Evolutionary conservation across 2,329 filamentous ascomycete species (phyloP).

Genomic region (Beauveria pseudobassiana): DNA sequence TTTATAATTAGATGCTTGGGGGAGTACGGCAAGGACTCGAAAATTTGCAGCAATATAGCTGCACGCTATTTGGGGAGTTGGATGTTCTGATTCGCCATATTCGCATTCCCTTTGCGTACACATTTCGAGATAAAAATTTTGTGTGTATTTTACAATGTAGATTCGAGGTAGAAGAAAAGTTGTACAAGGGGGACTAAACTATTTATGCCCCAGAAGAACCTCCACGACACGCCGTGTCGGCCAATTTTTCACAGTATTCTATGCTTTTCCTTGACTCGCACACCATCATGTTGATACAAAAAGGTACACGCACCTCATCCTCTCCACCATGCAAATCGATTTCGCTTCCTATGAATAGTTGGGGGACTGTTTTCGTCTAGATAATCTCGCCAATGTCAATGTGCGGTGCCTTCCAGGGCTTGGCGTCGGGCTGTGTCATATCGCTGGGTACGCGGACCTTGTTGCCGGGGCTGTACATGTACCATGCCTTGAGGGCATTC

Average conservation of each 20-base stretch:
- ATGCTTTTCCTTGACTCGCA: conserved; percentile 1
- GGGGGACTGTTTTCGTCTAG: conserved; percentile 18
- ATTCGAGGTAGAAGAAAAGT: conserved; percentile 21
- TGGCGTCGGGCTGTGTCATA: conserved; percentile 53
- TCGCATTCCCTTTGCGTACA: conserved; percentile 26
- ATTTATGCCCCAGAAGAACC: not conserved
- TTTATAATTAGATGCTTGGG: not conserved
- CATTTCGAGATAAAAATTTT: conserved; percentile 16
- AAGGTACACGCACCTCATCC: conserved; percentile 8
- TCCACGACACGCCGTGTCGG: not conserved
- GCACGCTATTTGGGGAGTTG: not conserved
- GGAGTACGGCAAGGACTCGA: not conserved
- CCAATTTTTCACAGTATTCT: not conserved
- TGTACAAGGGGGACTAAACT: conserved; percentile 3
- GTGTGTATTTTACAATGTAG: conserved; percentile 29
- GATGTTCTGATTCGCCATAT: not conserved
- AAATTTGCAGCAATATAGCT: not conserved
- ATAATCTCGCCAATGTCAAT: conserved; percentile 67
- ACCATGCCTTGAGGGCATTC: conserved; percentile 86
- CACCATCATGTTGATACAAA: conserved; percentile 12
- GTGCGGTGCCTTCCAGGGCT: conserved; percentile 58
- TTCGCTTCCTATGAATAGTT: conserved; percentile 2
- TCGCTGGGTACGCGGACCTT: conserved; percentile 62
- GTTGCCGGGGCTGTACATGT: conserved; percentile 76
- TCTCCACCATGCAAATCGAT: not conserved